Evolutionary conservation across 108 stramenopile species (phyloP).

Genomic region (Thalassiosira profunda): DNA sequence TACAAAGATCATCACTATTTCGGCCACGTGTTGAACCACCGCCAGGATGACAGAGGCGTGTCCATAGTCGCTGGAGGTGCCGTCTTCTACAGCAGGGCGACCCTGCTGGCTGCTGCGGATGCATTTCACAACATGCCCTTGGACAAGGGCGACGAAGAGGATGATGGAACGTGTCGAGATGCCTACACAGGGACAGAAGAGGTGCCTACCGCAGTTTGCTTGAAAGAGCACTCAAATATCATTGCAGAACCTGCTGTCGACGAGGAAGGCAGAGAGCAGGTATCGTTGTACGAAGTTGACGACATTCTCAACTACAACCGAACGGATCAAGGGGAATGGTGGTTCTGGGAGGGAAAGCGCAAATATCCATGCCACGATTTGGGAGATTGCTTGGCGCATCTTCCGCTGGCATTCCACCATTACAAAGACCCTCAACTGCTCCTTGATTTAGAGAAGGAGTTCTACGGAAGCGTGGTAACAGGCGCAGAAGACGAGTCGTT

Average conservation of each 20-base stretch:
- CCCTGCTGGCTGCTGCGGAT: conserved; percentile 22
- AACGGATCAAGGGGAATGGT: conserved; percentile 37
- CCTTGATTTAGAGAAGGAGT: conserved; percentile 37
- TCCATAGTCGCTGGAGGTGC: conserved; percentile 39
- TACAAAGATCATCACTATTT: conserved; percentile 44
- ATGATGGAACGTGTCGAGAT: conserved; percentile 50
- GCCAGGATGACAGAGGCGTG: conserved; percentile 24
- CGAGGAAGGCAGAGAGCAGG: conserved; percentile 23
- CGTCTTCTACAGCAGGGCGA: conserved; percentile 35
- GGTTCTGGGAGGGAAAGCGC: conserved; percentile 39
- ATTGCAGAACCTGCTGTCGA: conserved; percentile 28
- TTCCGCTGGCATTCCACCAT: conserved; percentile 35
- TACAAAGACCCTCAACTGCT: conserved; percentile 13
- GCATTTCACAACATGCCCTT: conserved; percentile 32
- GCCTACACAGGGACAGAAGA: conserved; percentile 38
- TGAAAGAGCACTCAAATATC: conserved; percentile 24
- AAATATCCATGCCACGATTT: conserved; percentile 24
- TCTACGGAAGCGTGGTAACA: conserved; percentile 17
- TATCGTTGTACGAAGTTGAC: conserved; percentile 19
- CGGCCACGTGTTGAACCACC: conserved; percentile 43
- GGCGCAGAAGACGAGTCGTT: conserved; percentile 1
- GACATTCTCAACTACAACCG: conserved; percentile 19
- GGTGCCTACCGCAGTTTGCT: conserved; percentile 33
- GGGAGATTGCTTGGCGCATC: conserved; percentile 32
- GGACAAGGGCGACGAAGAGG: conserved; percentile 35